Percentiles rank a stretch among this genome's conserved stretches.
phyloP scores from a whole-genome alignment of 1,139 yeast genomes.

The Taiozyma sp. region DNA sequence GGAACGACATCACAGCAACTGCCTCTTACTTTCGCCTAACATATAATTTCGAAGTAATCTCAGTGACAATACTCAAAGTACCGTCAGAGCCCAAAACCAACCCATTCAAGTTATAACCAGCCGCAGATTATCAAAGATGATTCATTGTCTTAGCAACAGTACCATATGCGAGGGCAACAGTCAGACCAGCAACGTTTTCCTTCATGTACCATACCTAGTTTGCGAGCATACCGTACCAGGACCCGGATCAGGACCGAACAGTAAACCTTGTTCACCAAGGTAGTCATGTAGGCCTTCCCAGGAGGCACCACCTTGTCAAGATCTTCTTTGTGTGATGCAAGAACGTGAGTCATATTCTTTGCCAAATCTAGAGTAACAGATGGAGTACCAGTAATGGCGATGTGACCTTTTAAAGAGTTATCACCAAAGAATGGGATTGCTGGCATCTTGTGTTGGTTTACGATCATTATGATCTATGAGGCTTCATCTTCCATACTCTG shows the following conservation, averaged over 20 bases:
- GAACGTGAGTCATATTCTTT: slow-evolving; percentile 47
- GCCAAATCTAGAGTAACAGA: slow-evolving; percentile 53
- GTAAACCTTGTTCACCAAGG: slow-evolving; percentile 29
- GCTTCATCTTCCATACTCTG: slow-evolving; percentile 54
- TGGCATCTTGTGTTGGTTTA: slow-evolving; percentile 60
- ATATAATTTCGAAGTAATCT: slow-evolving; percentile 62
- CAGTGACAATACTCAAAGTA: slow-evolving; percentile 28
- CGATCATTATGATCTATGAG: slow-evolving; percentile 52
- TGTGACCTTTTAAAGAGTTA: slow-evolving; percentile 84
- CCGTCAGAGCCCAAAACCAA: slow-evolving; percentile 74
- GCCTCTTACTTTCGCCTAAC: slow-evolving; percentile 58
- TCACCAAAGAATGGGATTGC: slow-evolving; percentile 83
- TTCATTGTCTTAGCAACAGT: slow-evolving; percentile 64
- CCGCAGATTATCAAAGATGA: slow-evolving; percentile 71
- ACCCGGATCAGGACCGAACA: slow-evolving; percentile 66
- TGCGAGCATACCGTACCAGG: slow-evolving; percentile 86
- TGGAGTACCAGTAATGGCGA: slow-evolving; percentile 60
- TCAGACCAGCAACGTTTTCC: slow-evolving; percentile 43
- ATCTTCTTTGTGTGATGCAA: slow-evolving; percentile 54
- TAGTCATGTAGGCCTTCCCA: slow-evolving; percentile 68
- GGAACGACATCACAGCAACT: slow-evolving; percentile 65
- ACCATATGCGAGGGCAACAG: slow-evolving; percentile 60
- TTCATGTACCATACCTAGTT: slow-evolving; percentile 73
- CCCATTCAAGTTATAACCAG: slow-evolving; percentile 69
- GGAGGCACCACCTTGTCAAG: slow-evolving; percentile 65